Evolutionary conservation across 768 basidiomycete species (phyloP).

Genomic region (Coprinellus micaceus): DNA sequence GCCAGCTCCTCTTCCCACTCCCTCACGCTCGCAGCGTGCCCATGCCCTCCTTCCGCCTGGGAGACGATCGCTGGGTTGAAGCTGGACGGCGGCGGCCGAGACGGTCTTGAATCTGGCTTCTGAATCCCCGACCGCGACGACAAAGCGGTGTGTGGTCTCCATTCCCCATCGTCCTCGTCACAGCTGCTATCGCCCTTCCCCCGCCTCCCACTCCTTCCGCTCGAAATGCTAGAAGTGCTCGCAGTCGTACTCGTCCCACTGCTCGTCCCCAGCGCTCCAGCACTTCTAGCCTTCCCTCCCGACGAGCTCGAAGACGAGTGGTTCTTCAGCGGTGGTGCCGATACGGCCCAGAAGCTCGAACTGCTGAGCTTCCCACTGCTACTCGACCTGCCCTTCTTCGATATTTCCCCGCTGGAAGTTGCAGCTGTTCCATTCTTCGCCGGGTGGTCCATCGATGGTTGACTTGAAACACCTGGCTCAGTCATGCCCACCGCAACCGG

Average conservation of each 20-base stretch:
- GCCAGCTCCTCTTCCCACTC: conserved; percentile 82
- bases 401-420: conserved; percentile 4
- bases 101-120: conserved; percentile 3
- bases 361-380: conserved; percentile 11
- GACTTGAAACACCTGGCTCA: background rate
- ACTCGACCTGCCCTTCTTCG: conserved; percentile 7
- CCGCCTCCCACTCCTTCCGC: conserved; percentile 14
- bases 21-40: conserved; percentile 39
- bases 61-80: background rate
- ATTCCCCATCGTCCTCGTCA: conserved; percentile 6
- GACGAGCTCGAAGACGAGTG: conserved; percentile 12
- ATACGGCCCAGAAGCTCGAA: conserved; percentile 15
- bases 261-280: conserved; percentile 25
- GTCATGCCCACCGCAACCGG: background rate
- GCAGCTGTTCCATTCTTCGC: background rate
- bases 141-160: background rate
- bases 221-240: conserved; percentile 27
- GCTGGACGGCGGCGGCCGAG: conserved; percentile 3
- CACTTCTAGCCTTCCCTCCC: conserved; percentile 17
- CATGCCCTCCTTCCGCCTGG: conserved; percentile 19
- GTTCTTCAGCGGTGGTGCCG: conserved; percentile 14
- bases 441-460: too few relatives aligned
- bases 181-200: background rate
- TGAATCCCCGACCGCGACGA: background rate
- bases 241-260: conserved; percentile 35